Evolutionary conservation across 805 yeast genomes (phyloP), one percentile per base, ranked within the genome.

Genomic region (Cyberlindnera sargentensis): DNA sequence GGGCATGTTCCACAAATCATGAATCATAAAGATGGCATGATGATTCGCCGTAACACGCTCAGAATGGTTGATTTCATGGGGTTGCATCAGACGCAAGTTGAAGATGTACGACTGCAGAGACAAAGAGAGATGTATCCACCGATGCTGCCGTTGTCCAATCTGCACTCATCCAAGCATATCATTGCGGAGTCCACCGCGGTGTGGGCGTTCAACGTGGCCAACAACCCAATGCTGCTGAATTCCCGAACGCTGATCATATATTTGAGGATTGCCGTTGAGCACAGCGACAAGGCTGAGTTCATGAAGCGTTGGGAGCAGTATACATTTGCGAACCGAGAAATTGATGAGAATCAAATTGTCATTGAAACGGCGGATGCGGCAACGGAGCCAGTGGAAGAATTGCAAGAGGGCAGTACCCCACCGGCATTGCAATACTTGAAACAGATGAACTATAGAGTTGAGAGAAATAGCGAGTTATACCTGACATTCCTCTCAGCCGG

Each of bases 121-220:
- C 44, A 44, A 10, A 51, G 53, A 25, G 49, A 49, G 8, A 45
- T 43, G 8, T 47, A 47, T 10, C 76, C 88, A 3, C 97, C 97
- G 3, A 76, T 91, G 45, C 64, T 91, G 35, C 90, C 96, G 1
- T 56, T 77, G 1, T 52, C 67, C 1, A 67, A 68, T 7, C 57
- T 84, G 7, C 52, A 53, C 2, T 48, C 65, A 3, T 47, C 58
- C 10, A 56, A 67, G 24, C 72, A 78, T 47, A 63, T 86, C 1
- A 43, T 84, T 36, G 80, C 82, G 0, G 98, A 91, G 62, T 78
- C 91, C 0, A 72, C 78, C 46, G 97, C 97, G 0, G 45, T 91
- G 5, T 77, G 95, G 80, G 72, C 73, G 2, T 79, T 71, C 52
- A 64, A 77, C 10, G 46, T 77, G 25, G 59, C 72, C 23, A 56